Evolutionary conservation across 208 protist species (phyloP).

Genomic region (Crithidia acanthocephali): DNA sequence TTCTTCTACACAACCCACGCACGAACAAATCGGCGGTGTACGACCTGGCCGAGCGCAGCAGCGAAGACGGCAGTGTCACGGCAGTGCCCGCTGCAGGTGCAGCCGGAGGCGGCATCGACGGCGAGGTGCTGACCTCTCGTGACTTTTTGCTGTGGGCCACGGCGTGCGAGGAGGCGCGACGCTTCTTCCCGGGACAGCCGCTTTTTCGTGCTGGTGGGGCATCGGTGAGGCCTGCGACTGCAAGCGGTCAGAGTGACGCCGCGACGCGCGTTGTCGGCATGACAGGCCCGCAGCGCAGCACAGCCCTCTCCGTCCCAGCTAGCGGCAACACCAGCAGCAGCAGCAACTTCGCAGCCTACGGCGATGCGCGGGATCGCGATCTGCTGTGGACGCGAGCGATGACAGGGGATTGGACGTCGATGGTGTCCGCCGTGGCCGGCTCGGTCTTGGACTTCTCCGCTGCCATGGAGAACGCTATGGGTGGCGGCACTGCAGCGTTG

Average conservation of each 20-base stretch:
- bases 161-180: slow-evolving; percentile 3
- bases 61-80: neutral
- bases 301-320: neutral
- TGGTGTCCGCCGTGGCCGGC: slow-evolving; percentile 14
- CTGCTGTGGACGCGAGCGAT: slow-evolving; percentile 1
- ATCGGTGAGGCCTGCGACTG: no score
- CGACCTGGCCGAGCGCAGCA: slow-evolving; percentile 34
- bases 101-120: neutral
- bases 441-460: slow-evolving; percentile 16
- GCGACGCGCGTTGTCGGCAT: neutral
- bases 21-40: slow-evolving; percentile 39
- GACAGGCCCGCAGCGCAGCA: neutral
- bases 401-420: slow-evolving; percentile 11
- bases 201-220: no score
- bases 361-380: neutral
- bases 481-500: neutral
- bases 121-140: neutral
- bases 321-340: no score
- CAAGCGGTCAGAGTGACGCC: no score
- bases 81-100: no score
- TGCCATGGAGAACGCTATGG: neutral
- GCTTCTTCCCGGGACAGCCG: neutral
- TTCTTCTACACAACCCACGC: slow-evolving; percentile 45
- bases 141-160: slow-evolving; percentile 3
- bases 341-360: neutral